Evolutionary conservation across 1,284 basidiomycete species (phyloP).

Genomic region (Malassezia obtusa): DNA sequence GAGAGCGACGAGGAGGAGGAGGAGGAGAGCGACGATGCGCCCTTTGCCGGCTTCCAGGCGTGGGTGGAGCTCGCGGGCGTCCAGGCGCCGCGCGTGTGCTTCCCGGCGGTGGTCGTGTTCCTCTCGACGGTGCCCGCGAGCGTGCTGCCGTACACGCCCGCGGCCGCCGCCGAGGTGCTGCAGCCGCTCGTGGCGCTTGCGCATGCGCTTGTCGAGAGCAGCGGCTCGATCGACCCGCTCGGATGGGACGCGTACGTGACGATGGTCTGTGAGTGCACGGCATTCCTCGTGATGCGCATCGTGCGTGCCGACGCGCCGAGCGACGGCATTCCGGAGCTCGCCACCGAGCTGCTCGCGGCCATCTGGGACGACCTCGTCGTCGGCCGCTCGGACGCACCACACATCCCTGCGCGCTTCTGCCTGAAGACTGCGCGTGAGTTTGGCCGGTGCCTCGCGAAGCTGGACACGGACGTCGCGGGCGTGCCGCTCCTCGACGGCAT

Average conservation of each 20-base stretch:
- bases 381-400: background rate
- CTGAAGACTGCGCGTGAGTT: conserved; percentile 1
- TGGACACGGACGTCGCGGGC: background rate
- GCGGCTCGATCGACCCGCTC: conserved; percentile 28
- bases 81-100: conserved; percentile 64
- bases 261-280: conserved; percentile 61
- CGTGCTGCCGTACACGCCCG: conserved; percentile 48
- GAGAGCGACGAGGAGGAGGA: conserved; percentile 18
- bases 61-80: conserved; percentile 67
- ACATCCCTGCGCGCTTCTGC: background rate
- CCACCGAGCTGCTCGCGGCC: conserved; percentile 10
- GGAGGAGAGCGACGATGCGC: conserved; percentile 15
- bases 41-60: conserved; percentile 54
- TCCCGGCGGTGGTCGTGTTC: conserved; percentile 65
- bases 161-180: conserved; percentile 54
- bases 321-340: background rate
- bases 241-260: conserved; percentile 56
- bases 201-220: conserved; percentile 56
- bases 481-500: background rate
- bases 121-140: conserved; percentile 64
- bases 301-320: background rate
- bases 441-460: background rate
- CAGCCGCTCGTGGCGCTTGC: conserved; percentile 67
- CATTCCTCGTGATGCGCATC: conserved; percentile 52
- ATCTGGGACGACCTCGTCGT: conserved; percentile 14